Conservation (phyloP, 768 basidiomycete genomes). For the Serendipita sp. region DNA sequence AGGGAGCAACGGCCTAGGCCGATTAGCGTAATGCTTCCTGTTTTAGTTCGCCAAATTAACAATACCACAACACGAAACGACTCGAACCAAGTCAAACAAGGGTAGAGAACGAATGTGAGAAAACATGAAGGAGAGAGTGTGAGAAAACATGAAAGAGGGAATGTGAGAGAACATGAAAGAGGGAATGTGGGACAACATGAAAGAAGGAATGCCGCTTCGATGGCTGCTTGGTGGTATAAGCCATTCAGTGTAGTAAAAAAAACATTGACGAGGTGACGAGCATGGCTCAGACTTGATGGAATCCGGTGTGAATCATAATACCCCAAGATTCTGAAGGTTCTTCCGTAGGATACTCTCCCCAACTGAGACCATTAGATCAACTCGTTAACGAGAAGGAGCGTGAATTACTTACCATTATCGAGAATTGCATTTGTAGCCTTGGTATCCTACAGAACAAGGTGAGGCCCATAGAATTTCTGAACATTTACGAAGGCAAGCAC, state of each 20-base stretch:
- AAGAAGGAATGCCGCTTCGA: not conserved
- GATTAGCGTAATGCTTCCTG: no score
- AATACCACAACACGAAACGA: no score
- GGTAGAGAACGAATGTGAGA: no score
- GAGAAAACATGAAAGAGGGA: not conserved
- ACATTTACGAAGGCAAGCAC: not conserved
- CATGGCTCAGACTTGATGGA: no score
- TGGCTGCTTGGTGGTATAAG: no score
- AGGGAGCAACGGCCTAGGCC: conserved; percentile 3
- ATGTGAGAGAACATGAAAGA: not conserved
- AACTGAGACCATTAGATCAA: not conserved
- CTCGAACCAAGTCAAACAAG: no score
- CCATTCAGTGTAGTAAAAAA: no score
- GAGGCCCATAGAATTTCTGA: not conserved
- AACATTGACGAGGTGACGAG: no score
- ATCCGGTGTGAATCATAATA: not conserved
- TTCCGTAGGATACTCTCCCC: conserved; percentile 1
- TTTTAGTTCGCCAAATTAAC: no score
- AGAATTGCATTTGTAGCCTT: conserved; percentile 3
- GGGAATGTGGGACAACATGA: not conserved
- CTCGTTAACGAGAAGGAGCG: not conserved
- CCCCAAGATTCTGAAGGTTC: not conserved
- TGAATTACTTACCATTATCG: not conserved
- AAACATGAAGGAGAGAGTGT: not conserved
- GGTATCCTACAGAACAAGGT: not conserved